These are phyloP conservation scores for Penstemon davidsonii DNA, from an alignment of 257 asterid species.

Conservation along the genomic window DNA sequence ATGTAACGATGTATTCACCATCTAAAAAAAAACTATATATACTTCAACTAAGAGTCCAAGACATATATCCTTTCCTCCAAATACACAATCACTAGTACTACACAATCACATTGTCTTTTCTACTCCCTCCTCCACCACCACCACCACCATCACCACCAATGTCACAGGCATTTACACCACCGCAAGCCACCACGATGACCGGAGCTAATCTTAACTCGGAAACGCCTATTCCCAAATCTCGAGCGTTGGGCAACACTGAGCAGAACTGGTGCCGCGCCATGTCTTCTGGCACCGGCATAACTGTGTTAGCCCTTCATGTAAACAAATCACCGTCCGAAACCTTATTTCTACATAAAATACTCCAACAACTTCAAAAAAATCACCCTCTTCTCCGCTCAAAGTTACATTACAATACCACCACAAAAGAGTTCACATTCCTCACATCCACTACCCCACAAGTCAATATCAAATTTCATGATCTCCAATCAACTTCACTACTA, in stretches of 20 bases:
- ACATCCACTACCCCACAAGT: no score
- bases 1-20: no score
- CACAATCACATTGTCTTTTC: background rate
- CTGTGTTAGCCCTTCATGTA: constrained; percentile 50
- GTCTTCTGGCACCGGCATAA: constrained; percentile 61
- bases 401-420: no score
- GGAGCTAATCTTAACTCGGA: no score
- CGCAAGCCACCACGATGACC: no score
- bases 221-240: background rate
- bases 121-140: background rate
- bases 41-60: no score
- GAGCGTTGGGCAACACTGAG: constrained; percentile 53
- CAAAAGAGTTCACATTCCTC: no score
- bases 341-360: constrained; percentile 27
- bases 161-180: no score
- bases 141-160: background rate
- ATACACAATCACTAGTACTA: background rate
- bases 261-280: constrained; percentile 64
- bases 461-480: no score
- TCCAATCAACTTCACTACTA: no score
- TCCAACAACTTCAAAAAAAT: constrained; percentile 34
- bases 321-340: constrained; percentile 26
- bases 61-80: background rate
- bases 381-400: no score
- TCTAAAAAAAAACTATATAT: background rate